phyloP scores from a whole-genome alignment of 2,329 filamentous ascomycete species.

The Neospermospora avenae region DNA sequence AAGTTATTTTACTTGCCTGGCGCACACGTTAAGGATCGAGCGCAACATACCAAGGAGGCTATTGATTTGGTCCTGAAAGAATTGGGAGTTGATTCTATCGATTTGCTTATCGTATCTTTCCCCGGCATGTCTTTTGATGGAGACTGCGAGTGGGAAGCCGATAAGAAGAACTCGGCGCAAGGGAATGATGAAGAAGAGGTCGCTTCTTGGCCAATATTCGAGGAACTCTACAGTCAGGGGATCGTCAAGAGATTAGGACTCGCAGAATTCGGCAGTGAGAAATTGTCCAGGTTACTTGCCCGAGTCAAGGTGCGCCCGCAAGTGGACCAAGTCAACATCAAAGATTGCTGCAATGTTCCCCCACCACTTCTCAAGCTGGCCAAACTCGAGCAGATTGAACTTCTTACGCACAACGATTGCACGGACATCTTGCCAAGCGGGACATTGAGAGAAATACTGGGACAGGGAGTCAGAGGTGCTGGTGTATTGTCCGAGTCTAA shows the following conservation, averaged over 20 bases:
- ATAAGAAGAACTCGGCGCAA: slow-evolving; percentile 57
- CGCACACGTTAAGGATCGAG: slow-evolving; percentile 61
- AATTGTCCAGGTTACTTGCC: slow-evolving; percentile 73
- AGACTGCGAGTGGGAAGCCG: slow-evolving; percentile 77
- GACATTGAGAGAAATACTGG: slow-evolving; percentile 79
- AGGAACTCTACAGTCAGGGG: slow-evolving; percentile 68
- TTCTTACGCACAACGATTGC: slow-evolving; percentile 92
- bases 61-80: slow-evolving; percentile 77
- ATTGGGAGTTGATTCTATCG: slow-evolving; percentile 70
- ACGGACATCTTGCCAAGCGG: slow-evolving; percentile 85
- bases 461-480: slow-evolving; percentile 67
- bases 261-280: slow-evolving; percentile 85
- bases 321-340: slow-evolving; percentile 94
- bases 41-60: slow-evolving; percentile 71
- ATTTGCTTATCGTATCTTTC: slow-evolving; percentile 89
- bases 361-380: slow-evolving; percentile 81
- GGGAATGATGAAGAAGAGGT: slow-evolving; percentile 65
- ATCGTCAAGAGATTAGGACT: slow-evolving; percentile 75
- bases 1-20: slow-evolving; percentile 91
- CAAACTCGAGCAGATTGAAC: slow-evolving; percentile 77
- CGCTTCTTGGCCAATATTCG: slow-evolving; percentile 69
- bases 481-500: slow-evolving; percentile 62
- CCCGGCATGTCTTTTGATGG: slow-evolving; percentile 92
- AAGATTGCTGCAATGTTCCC: slow-evolving; percentile 93
- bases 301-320: slow-evolving; percentile 68